These are phyloP conservation scores for Xenosphaeropsis pyriputrescens DNA, from an alignment of 2,329 filamentous ascomycete genomes.

Conservation along the genomic window DNA sequence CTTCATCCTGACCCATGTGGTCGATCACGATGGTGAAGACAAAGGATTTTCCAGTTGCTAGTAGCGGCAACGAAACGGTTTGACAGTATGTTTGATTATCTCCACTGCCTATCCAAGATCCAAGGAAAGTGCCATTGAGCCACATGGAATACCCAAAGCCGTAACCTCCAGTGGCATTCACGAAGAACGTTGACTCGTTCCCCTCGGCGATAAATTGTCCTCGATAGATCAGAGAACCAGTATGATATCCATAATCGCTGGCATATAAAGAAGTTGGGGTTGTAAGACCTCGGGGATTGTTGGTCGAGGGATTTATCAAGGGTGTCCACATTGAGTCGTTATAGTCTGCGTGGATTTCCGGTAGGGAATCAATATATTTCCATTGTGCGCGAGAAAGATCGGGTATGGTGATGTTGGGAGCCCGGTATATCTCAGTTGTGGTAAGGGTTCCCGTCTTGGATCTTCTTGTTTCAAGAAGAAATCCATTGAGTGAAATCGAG, in stretches of 20 bases:
- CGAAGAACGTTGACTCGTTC: slow-evolving; percentile 37
- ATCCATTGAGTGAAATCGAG: slow-evolving; percentile 47
- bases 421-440: slow-evolving; percentile 31
- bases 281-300: slow-evolving; percentile 20
- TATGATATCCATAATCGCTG: slow-evolving; percentile 61
- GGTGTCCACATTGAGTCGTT: slow-evolving; percentile 57
- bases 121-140: slow-evolving; percentile 47
- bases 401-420: slow-evolving; percentile 38
- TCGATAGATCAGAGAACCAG: slow-evolving; percentile 54
- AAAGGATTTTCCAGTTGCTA: slow-evolving; percentile 35
- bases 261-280: slow-evolving; percentile 55
- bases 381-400: slow-evolving; percentile 43
- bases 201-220: slow-evolving; percentile 54
- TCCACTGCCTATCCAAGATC: slow-evolving; percentile 46
- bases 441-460: slow-evolving; percentile 33
- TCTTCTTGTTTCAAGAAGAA: slow-evolving; percentile 20
- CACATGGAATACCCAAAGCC: slow-evolving; percentile 57
- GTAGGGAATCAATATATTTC: slow-evolving; percentile 57
- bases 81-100: slow-evolving; percentile 31
- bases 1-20: slow-evolving; percentile 57
- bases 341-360: slow-evolving; percentile 48
- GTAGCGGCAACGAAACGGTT: slow-evolving; percentile 38
- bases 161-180: slow-evolving; percentile 49
- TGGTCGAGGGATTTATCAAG: slow-evolving; percentile 45
- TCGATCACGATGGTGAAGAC: slow-evolving; percentile 58